Conservation (phyloP, 2,329 filamentous ascomycete genomes). For the Trichocomaceae sp. region DNA sequence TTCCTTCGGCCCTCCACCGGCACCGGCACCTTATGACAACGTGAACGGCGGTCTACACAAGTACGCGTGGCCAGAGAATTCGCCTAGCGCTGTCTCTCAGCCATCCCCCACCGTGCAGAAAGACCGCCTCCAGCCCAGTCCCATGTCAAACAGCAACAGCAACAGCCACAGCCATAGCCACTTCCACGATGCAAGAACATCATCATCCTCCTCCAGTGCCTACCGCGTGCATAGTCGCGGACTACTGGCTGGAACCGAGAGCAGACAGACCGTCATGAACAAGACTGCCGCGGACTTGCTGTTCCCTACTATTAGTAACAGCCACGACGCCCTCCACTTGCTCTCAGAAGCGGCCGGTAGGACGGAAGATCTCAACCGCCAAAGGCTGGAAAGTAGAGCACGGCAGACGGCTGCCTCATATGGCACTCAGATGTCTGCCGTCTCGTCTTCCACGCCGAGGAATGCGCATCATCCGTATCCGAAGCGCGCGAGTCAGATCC, state of each 20-base stretch:
- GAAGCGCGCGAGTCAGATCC: conserved; percentile 35
- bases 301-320: conserved; percentile 70
- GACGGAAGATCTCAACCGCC: conserved; percentile 45
- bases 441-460: conserved; percentile 25
- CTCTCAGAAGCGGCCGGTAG: conserved; percentile 72
- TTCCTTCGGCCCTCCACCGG: conserved; percentile 21
- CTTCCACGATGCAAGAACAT: conserved; percentile 24
- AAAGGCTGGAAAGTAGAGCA: conserved; percentile 42
- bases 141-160: too few relatives aligned
- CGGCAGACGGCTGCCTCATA: conserved; percentile 36
- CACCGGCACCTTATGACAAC: conserved; percentile 23
- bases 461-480: conserved; percentile 31
- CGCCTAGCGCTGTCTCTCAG: conserved; percentile 18
- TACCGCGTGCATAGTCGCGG: conserved; percentile 27
- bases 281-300: conserved; percentile 55
- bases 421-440: conserved; percentile 32
- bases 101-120: conserved; percentile 17
- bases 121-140: conserved; percentile 24
- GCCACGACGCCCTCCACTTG: conserved; percentile 85
- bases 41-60: conserved; percentile 18
- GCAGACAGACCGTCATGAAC: conserved; percentile 52
- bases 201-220: conserved; percentile 22
- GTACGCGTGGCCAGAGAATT: conserved; percentile 28
- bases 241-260: neutral
- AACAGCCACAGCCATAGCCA: too few relatives aligned